Evolutionary conservation across 1,139 yeast species (phyloP), one percentile per base, ranked within the genome.

Genomic region (Suhomyces anneliseae): DNA sequence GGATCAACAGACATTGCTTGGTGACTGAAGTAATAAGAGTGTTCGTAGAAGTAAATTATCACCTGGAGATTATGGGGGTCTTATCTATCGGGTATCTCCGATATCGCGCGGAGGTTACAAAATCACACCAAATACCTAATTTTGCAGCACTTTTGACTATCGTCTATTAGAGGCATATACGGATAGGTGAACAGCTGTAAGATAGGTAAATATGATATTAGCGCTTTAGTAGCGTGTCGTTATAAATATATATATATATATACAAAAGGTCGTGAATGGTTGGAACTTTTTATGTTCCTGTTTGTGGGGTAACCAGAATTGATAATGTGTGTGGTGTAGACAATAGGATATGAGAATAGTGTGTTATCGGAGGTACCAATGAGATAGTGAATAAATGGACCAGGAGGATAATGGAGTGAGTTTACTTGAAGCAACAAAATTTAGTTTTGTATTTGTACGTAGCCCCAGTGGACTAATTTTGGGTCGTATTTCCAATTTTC

Each of bases 1-100:
- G 90, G 90, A 49, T 69, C 76, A 33, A 65, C 74, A 12, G 49
- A 44, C 50, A 47, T 47, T 12, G 35, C 27, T n/a, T 31, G 12
- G 24, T 12, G 29, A 19, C 24, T 19, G 24, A 15, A 31, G 27
- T 11, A 4, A 32, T 32, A 12, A n/a, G 14, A 12, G 14, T 6
- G 27, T 19, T 27, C 26, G 24, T 42, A 11, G 24, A 12, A 29
- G 38, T 39, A 6, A 19, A 19, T 19, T 19, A 19, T 19, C 24
- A 19, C 4, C 4, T 4, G 34, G 6, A 32, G 5, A n/a, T 32
- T 11, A 4, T 41, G 29, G 19, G 24, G 24, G 24, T 19, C 24
- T 19, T 27, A 46, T 33, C 43, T 31, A 8, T 46, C 52, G 52
- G 52, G 36, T 11, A 47, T 40, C 45, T 39, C 52, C 52, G 52